Conservation (phyloP, 2,329 filamentous ascomycete species). For the Penicillium sp. region DNA sequence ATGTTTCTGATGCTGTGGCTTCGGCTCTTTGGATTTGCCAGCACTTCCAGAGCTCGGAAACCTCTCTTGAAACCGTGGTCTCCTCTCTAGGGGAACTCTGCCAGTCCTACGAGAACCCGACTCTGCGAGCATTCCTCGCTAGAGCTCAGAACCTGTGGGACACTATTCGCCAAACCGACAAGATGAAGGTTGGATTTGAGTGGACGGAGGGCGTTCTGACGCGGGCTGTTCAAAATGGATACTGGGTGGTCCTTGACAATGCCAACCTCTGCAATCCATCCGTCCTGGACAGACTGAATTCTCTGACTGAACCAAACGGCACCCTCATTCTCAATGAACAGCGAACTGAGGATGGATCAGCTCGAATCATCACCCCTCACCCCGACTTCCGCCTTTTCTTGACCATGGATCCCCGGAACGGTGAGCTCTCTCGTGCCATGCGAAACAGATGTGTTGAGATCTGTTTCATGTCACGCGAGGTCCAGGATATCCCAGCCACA, state of each 20-base stretch:
- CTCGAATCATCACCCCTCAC: conserved; percentile 75
- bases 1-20: conserved; percentile 19
- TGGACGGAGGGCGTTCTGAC: conserved; percentile 94
- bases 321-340: conserved; percentile 90
- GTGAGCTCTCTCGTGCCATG: conserved; percentile 94
- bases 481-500: conserved; percentile 12
- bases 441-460: conserved; percentile 91
- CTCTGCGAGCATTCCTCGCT: conserved; percentile 48
- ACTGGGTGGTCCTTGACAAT: conserved; percentile 94
- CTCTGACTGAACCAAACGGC: conserved; percentile 84
- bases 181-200: conserved; percentile 70
- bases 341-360: conserved; percentile 73
- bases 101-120: conserved; percentile 43
- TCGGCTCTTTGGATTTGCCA: conserved; percentile 33
- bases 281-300: conserved; percentile 90
- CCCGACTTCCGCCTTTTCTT: conserved; percentile 86
- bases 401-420: conserved; percentile 86
- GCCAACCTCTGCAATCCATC: conserved; percentile 95
- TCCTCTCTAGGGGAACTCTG: conserved; percentile 33
- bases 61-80: conserved; percentile 30
- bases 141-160: conserved; percentile 51
- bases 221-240: conserved; percentile 75
- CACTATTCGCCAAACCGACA: conserved; percentile 56
- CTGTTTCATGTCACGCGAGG: conserved; percentile 56
- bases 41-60: conserved; percentile 26